Conservation (phyloP, 257 asterid species). For the Vinca minor region DNA sequence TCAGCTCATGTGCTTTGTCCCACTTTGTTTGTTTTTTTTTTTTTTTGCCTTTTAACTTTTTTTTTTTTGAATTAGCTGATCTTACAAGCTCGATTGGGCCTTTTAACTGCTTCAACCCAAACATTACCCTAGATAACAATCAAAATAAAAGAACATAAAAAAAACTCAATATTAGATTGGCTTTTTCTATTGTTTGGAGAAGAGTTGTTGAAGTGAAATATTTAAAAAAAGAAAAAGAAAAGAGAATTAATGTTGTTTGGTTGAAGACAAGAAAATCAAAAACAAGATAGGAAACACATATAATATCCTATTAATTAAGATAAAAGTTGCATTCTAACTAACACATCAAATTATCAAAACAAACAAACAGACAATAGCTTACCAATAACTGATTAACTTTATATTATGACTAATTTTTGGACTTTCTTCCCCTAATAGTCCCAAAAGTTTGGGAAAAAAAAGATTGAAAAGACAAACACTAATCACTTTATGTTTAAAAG, state of each 20-base stretch:
- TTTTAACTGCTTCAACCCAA: no score
- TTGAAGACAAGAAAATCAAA: slow-evolving; percentile 34
- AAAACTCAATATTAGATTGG: no score
- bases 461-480: slow-evolving; percentile 19
- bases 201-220: slow-evolving; percentile 1
- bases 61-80: no score
- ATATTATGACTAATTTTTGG: slow-evolving; percentile 8
- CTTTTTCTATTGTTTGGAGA: not conserved
- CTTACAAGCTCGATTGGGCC: no score
- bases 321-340: not conserved
- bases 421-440: slow-evolving; percentile 11
- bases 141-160: no score
- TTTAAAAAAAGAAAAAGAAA: slow-evolving; percentile 1
- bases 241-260: slow-evolving; percentile 21
- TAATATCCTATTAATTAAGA: slow-evolving; percentile 6
- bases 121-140: no score
- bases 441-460: slow-evolving; percentile 17
- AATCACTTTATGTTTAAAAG: not conserved
- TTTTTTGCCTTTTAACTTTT: no score
- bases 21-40: no score
- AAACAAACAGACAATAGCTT: slow-evolving; percentile 4
- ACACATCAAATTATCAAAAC: slow-evolving; percentile 8
- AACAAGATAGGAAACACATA: slow-evolving; percentile 13
- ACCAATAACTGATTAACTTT: slow-evolving; percentile 8
- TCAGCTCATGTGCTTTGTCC: no score